Percentiles rank a stretch among this genome's conserved stretches.
Conservation (phyloP, 805 yeast genomes). For the Wickerhamiella azyma region DNA sequence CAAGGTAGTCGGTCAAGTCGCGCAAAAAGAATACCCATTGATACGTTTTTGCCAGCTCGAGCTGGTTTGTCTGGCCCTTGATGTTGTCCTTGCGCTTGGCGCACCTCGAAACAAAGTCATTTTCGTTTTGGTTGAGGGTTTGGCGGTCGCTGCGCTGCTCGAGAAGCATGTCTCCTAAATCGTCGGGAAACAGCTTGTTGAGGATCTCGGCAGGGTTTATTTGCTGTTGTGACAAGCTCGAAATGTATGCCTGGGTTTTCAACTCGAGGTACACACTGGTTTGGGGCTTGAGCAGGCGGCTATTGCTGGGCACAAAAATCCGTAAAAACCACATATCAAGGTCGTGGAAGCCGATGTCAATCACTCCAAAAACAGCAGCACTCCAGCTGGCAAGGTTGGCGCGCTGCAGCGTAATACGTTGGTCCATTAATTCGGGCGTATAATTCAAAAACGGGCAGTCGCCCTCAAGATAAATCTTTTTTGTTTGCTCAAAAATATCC, state of each 20-base stretch:
- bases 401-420: conserved; percentile 45
- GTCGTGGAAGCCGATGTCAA: conserved; percentile 77
- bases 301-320: conserved; percentile 63
- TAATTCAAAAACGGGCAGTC: conserved; percentile 16
- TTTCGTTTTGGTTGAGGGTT: conserved; percentile 56
- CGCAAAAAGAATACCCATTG: conserved; percentile 77
- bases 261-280: conserved; percentile 69
- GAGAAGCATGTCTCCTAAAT: conserved; percentile 33
- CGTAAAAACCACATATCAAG: conserved; percentile 74
- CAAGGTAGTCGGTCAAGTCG: conserved; percentile 63
- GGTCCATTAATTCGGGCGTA: conserved; percentile 16
- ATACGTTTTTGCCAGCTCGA: conserved; percentile 52
- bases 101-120: conserved; percentile 66
- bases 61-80: conserved; percentile 31
- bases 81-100: conserved; percentile 53
- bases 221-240: conserved; percentile 55
- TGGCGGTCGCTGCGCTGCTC: conserved; percentile 18
- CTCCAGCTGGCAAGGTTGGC: conserved; percentile 80
- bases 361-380: conserved; percentile 71
- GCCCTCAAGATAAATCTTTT: conserved; percentile 37
- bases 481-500: conserved; percentile 67
- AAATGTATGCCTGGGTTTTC: conserved; percentile 89
- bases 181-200: conserved; percentile 60
- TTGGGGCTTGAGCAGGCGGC: conserved; percentile 65
- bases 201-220: conserved; percentile 52